phyloP scores from a whole-genome alignment of 2,329 filamentous ascomycete species.

The Parascedosporium putredinis region DNA sequence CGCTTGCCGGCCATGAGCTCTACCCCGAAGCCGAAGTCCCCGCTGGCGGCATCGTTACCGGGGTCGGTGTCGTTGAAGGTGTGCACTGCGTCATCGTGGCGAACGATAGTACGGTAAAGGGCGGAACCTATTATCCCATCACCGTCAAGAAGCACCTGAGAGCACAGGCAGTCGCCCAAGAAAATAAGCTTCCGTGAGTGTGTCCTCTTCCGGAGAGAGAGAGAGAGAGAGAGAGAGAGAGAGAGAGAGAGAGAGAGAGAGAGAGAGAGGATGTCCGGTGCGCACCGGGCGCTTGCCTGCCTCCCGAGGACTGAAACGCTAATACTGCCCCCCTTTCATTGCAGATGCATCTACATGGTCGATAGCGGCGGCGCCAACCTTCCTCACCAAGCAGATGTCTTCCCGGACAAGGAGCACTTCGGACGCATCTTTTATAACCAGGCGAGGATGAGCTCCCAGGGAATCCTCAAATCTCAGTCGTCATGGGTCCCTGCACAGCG shows the following conservation, averaged over 20 bases:
- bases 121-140: conserved; percentile 92
- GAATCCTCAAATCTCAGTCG: conserved; percentile 91
- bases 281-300: too few species aligned
- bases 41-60: conserved; percentile 84
- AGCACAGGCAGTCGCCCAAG: conserved; percentile 79
- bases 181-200: conserved; percentile 67
- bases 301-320: too few species aligned
- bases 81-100: conserved; percentile 89
- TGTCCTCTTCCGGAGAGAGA: too few species aligned
- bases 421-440: conserved; percentile 98
- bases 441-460: conserved; percentile 77
- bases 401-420: conserved; percentile 91
- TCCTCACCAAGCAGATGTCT: conserved; percentile 89
- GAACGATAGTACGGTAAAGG: conserved; percentile 95
- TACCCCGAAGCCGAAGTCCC: conserved; percentile 84
- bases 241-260: too few species aligned
- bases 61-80: conserved; percentile 80
- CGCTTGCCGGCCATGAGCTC: conserved; percentile 77
- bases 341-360: conserved; percentile 82
- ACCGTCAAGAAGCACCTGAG: conserved; percentile 96
- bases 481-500: conserved; percentile 96
- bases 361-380: conserved; percentile 94
- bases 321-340: too few species aligned
- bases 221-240: too few species aligned
- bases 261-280: too few species aligned